phyloP scores from a whole-genome alignment of 2,329 filamentous ascomycete species.

The Colletotrichum sp. region DNA sequence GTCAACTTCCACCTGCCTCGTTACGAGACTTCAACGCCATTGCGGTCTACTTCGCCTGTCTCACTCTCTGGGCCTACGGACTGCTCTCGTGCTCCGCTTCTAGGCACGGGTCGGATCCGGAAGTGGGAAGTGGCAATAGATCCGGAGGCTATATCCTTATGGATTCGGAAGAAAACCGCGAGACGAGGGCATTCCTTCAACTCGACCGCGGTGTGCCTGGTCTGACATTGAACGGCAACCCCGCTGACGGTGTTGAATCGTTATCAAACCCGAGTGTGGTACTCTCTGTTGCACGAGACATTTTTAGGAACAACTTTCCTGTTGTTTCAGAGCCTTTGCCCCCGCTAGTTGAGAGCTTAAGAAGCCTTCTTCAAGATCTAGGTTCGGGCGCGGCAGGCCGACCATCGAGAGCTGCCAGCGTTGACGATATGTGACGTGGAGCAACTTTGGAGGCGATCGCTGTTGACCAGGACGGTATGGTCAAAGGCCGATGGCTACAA shows the following conservation, averaged over 20 bases:
- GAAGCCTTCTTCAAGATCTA: constrained; percentile 8
- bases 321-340: constrained; percentile 17
- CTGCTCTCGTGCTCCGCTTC: constrained; percentile 6
- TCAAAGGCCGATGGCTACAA: neutral
- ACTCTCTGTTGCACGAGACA: constrained; percentile 5
- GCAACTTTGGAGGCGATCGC: neutral
- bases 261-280: constrained; percentile 9
- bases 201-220: constrained; percentile 15
- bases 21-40: constrained; percentile 29
- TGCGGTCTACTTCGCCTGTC: constrained; percentile 31
- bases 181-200: constrained; percentile 16
- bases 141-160: neutral
- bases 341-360: constrained; percentile 10
- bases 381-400: constrained; percentile 8
- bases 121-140: neutral
- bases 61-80: constrained; percentile 31
- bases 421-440: neutral
- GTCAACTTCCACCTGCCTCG: constrained; percentile 15
- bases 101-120: neutral
- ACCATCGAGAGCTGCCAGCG: constrained; percentile 12
- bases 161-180: constrained; percentile 18
- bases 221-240: constrained; percentile 15
- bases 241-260: constrained; percentile 3
- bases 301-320: constrained; percentile 13
- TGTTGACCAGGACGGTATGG: neutral